Evolutionary conservation across 768 basidiomycete species (phyloP).

Genomic region (Suillus weaverae): DNA sequence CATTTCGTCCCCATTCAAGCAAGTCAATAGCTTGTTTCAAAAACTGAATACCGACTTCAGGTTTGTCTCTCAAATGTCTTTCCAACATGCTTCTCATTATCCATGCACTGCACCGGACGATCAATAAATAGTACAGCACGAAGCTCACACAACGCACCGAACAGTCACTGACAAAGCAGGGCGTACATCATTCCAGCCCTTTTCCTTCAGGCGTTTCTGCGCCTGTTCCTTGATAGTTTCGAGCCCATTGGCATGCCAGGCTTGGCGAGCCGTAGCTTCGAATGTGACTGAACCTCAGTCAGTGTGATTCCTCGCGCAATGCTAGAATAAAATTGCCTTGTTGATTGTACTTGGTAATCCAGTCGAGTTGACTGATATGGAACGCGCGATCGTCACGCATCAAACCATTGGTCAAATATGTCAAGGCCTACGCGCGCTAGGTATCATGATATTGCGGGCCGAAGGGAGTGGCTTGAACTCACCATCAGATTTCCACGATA

Average conservation of each 20-base stretch:
- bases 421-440: slow-evolving; percentile 18
- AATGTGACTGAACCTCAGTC: slow-evolving; percentile 12
- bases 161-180: slow-evolving; percentile 39
- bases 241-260: slow-evolving; percentile 19
- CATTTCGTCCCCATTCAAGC: slow-evolving; percentile 17
- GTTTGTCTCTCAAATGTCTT: background rate
- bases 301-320: background rate
- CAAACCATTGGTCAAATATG: slow-evolving; percentile 25
- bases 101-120: slow-evolving; percentile 16
- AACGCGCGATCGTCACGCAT: slow-evolving; percentile 28
- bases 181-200: slow-evolving; percentile 30
- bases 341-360: slow-evolving; percentile 21
- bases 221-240: slow-evolving; percentile 23
- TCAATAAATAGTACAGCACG: background rate
- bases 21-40: slow-evolving; percentile 16
- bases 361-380: slow-evolving; percentile 17
- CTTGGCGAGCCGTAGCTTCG: slow-evolving; percentile 12
- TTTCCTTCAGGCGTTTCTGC: slow-evolving; percentile 15
- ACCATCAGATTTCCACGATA: background rate
- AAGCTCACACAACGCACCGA: slow-evolving; percentile 26
- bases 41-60: slow-evolving; percentile 7
- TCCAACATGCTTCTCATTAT: slow-evolving; percentile 18
- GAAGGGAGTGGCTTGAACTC: background rate
- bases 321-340: slow-evolving; percentile 17
- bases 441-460: background rate